Percentiles rank a stretch among this genome's conserved stretches.
Evolutionary conservation across 2,329 filamentous ascomycete species (phyloP).

Genomic region (Xylariales sp.): DNA sequence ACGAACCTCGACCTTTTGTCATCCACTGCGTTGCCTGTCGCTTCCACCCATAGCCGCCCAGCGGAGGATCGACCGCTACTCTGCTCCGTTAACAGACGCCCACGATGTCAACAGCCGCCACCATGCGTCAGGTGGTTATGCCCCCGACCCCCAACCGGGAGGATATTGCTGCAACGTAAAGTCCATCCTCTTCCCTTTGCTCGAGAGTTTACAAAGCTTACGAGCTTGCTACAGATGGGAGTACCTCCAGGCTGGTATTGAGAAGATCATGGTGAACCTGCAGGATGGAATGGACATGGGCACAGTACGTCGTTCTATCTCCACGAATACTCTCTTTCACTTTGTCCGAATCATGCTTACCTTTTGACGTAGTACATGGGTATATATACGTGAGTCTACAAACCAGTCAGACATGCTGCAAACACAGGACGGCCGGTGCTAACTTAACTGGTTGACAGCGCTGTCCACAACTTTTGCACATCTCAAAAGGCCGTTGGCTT

Average conservation of each 20-base stretch:
- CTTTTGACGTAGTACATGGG: conserved; percentile 73
- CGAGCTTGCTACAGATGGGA: conserved; percentile 62
- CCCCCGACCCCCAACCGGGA: conserved; percentile 6
- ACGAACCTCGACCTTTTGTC: too few relatives aligned
- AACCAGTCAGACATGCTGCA: background rate
- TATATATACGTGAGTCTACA: conserved; percentile 72
- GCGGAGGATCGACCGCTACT: too few relatives aligned
- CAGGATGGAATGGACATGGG: conserved; percentile 92
- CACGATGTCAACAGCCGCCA: conserved; percentile 2
- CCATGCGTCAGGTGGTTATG: conserved; percentile 2
- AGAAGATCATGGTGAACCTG: conserved; percentile 89
- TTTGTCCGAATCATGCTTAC: too few relatives aligned
- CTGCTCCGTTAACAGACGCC: too few relatives aligned
- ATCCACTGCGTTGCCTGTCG: too few relatives aligned
- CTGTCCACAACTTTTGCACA: conserved; percentile 98
- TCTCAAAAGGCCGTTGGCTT: conserved; percentile 87
- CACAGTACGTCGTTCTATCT: conserved; percentile 53
- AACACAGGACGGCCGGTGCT: background rate
- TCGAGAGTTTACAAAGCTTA: too few relatives aligned
- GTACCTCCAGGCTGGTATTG: conserved; percentile 83
- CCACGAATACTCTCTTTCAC: too few relatives aligned
- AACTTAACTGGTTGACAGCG: conserved; percentile 48
- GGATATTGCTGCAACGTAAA: conserved; percentile 6
- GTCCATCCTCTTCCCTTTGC: background rate
- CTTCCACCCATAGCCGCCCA: too few relatives aligned